Evolutionary conservation across 2,329 filamentous ascomycete species (phyloP), one percentile per base, ranked within the genome.

Genomic region (Simplicillium aogashimaense): DNA sequence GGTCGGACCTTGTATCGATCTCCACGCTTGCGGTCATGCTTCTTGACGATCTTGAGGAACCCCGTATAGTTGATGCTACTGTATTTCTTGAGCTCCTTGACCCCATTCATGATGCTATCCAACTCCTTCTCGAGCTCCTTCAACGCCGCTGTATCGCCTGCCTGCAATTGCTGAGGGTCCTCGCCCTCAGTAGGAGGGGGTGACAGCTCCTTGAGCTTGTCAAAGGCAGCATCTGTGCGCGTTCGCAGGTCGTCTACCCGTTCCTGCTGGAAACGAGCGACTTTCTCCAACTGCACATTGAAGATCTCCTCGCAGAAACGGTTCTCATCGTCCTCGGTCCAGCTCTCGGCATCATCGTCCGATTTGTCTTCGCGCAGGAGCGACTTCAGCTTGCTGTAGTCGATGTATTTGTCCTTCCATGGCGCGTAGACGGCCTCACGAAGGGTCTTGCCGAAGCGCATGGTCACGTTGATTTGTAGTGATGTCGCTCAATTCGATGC

Each of bases 21-120:
- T 41, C 89, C 89, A 49, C 90, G 77, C 66, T 90, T 94, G 50
- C 92, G 85, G 64, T 98, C 92, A 64, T 98, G 92, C 67, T 98
- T 98, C 78, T 98, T 98, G 42, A 88, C 88, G 36, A 94, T 94
- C 72, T 98, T 98, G 57, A 95, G 75, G 64, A 97, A 95, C 36
- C 88, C 92, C 6, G 92, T 95, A 63, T 95, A 98, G 67, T 98
- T 98, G 67, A 95, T 82, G 48, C 83, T 85, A 62, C 87, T 92
- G 66, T 92, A 98, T 61, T 86, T 92, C 65, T 95, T 92, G 50
- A 98, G 74, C 68, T 94, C 86, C 59, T 83, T 90, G 55, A 94
- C 81, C 63, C 95, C 87, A 58, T 86, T 86, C 29, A 86, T 92
- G 61, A 97, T 92, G 40, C 66, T 65, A 60, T 97, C 90, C 41